Base-by-base conservation (phyloP, 805 yeast genomes). In the Yueomyces sinensis region DNA sequence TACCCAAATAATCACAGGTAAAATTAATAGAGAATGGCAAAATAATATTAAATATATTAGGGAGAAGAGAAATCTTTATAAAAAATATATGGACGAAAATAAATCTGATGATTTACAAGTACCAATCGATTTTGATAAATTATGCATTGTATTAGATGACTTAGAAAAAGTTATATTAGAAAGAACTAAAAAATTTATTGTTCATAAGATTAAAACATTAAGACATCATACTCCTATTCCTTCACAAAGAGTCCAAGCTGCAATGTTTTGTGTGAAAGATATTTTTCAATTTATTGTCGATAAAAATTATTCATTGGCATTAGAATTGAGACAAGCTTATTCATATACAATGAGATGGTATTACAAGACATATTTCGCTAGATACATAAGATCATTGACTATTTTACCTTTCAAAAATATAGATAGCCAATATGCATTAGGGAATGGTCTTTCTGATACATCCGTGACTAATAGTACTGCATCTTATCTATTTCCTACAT, bases 331-430 rank as follows among this genome's bases (percentile, higher is more conserved):
- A 36, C 70, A 70, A 46, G 97, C 96, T 0, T 91, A 91, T 53
- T 61, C 76, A 15, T 76, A 75, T 47, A 89, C 97, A 3, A 87
- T 91, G 82, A 65, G 72, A 47, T 91, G 98, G 98, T 91, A 89
- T 59, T 91, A 91, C 54, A 65, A 69, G 38, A 70, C 79, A 37
- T 72, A 81, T 44, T 89, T 87, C 49, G 74, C 77, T 14, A 72
- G 86, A 41, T 87, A 86, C 57, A 56, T 77, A 27, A 72, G 76
- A 40, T 74, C 93, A 1, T 56, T 87, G 33, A 81, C 81, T 39
- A 74, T 73, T 43, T 55, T 84, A 38, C 71, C 68, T 30, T 42
- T 76, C 14, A 64, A 66, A 34, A 58, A 58, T 17, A 70, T 78
- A 7, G 91, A 78, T 41, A 66, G 62, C 37, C 63, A 63, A 31